Base-by-base conservation (phyloP, 2,329 filamentous ascomycete species). In the Cladophialophora psammophila region DNA sequence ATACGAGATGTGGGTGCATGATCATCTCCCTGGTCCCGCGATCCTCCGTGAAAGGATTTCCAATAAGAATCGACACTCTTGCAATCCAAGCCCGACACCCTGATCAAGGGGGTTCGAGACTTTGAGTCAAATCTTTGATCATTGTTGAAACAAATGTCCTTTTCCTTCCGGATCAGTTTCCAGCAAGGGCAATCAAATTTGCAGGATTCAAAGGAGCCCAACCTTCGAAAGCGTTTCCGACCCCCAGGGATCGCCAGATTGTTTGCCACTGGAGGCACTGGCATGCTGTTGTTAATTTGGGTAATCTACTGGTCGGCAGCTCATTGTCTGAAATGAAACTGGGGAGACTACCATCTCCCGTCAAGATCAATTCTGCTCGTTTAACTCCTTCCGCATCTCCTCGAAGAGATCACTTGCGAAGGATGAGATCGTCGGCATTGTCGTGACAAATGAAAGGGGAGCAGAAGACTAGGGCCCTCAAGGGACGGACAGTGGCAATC, bases 111-210 rank as follows among this genome's bases (percentile, higher is more conserved):
- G n/a, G 18, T 40, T 13, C 9, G 26, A 53, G 35, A 26, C 15
- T 38, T 53, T 53, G 59, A 61, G 34, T 61, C 59, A 61, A 60
- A 60, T 12, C 45, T 50, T 36, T 50, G 38, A 34, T 60, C 40
- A 35, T n/a, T 12, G 18, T 50, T 32, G 57, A 48, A 60, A 60
- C 26, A 60, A 48, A 13, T 35, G 38, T 60, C 38, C 6, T 20
- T 18, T 34, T 45, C n/a, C n/a, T 38, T 13, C 42, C 55, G 13
- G 38, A 18, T 42, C 38, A 18, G 26, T 26, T 26, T 20, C 45
- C 18, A 50, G 5, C 20, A 20, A 26, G 9, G 45, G 45, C 45
- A 50, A 26, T 50, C 18, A 50, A 26, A 5, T 3, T 50, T 13
- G 13, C 45, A 50, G 45, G 42, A n/a, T 48, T 10, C 18, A 48